Evolutionary conservation across 2,329 filamentous ascomycete species (phyloP).

Genomic region (Endoconidiophora laricicola): DNA sequence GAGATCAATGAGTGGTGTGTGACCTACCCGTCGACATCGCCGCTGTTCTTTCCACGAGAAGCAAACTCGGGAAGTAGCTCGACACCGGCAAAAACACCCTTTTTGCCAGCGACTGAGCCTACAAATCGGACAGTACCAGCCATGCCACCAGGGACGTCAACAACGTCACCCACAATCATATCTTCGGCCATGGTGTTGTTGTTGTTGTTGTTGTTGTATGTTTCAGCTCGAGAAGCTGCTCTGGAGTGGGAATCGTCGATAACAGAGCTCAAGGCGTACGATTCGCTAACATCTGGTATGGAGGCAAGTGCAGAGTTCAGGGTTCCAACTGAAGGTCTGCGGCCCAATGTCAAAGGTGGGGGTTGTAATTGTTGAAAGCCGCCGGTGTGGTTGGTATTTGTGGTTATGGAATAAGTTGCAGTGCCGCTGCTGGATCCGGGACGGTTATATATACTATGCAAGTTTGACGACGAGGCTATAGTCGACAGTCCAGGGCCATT

Average conservation of each 20-base stretch:
- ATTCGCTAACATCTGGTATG: conserved; percentile 50
- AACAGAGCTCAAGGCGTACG: conserved; percentile 40
- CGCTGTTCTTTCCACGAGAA: conserved; percentile 77
- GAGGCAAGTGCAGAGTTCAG: conserved; percentile 48
- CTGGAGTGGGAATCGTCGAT: conserved; percentile 16
- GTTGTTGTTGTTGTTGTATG: conserved; percentile 20
- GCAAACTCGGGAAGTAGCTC: conserved; percentile 74
- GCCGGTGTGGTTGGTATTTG: not conserved
- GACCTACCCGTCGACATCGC: conserved; percentile 80
- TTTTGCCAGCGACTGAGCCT: conserved; percentile 73
- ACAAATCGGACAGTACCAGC: conserved; percentile 77
- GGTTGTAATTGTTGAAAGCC: conserved; percentile 4
- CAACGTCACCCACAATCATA: conserved; percentile 61
- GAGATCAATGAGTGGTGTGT: not conserved
- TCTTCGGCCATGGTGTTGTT: conserved; percentile 21
- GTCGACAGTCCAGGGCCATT: not conserved
- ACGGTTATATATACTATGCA: conserved; percentile 8
- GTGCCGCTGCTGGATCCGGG: conserved; percentile 1
- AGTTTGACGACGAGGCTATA: conserved; percentile 10
- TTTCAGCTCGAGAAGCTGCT: conserved; percentile 1
- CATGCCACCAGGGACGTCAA: conserved; percentile 91
- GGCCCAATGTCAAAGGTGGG: conserved; percentile 17
- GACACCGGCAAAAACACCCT: conserved; percentile 80
- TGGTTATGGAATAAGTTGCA: not conserved
- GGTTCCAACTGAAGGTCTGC: conserved; percentile 56